Evolutionary conservation across 768 basidiomycete species (phyloP).

Genomic region (Tricholoma furcatifolium): DNA sequence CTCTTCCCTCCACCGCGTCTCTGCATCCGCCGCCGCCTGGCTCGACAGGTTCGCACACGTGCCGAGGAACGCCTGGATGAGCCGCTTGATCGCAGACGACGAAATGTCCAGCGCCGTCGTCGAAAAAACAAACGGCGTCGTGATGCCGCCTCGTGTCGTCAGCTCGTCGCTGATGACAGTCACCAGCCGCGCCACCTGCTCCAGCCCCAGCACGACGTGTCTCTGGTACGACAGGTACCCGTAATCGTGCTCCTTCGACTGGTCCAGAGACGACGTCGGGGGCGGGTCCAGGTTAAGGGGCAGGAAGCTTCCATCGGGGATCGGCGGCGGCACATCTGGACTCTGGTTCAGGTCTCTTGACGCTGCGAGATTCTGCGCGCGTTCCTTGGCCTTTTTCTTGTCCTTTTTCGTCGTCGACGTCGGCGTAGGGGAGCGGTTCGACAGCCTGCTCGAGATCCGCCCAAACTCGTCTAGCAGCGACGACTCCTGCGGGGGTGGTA

Average conservation of each 20-base stretch:
- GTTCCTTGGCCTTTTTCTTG: slow-evolving; percentile 47
- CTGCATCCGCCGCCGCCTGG: slow-evolving; percentile 38
- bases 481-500: slow-evolving; percentile 23
- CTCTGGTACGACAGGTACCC: slow-evolving; percentile 74
- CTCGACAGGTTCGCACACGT: slow-evolving; percentile 43
- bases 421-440: slow-evolving; percentile 27
- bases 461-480: slow-evolving; percentile 64
- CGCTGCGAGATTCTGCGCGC: slow-evolving; percentile 42
- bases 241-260: slow-evolving; percentile 48
- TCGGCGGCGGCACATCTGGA: slow-evolving; percentile 29
- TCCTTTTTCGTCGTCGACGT: slow-evolving; percentile 45
- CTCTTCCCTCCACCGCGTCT: slow-evolving; percentile 72
- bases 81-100: slow-evolving; percentile 65
- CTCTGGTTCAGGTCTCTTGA: slow-evolving; percentile 30
- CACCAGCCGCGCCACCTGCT: slow-evolving; percentile 72
- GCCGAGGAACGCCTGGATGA: slow-evolving; percentile 80
- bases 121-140: slow-evolving; percentile 91
- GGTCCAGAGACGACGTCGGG: slow-evolving; percentile 33
- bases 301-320: slow-evolving; percentile 53
- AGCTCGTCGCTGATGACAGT: slow-evolving; percentile 69
- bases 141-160: slow-evolving; percentile 70
- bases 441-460: slow-evolving; percentile 47
- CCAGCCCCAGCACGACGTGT: slow-evolving; percentile 75
- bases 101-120: slow-evolving; percentile 84
- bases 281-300: slow-evolving; percentile 52